Base-by-base conservation (phyloP, 768 basidiomycete genomes). In the Pholiota molesta region DNA sequence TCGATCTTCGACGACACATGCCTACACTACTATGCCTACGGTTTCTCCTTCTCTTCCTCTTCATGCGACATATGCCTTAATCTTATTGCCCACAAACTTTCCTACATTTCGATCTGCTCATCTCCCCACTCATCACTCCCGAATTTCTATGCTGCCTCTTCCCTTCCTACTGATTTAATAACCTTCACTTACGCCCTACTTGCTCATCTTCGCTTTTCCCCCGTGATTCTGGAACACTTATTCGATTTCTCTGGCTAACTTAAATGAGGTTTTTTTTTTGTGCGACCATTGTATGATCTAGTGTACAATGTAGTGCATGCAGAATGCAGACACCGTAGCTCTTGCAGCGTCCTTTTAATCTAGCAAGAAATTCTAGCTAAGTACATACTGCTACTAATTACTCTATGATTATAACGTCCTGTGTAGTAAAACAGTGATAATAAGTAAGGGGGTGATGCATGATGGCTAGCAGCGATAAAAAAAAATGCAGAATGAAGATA, bases 221-320 rank as follows among this genome's bases (percentile, higher is more conserved):
- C 23, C 29, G 26, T 54, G 57, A 54, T 40, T 45, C 47, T 57
- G 47, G 33, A 51, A 45, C 53, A 37, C 47, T 57, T 33, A 44
- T 39, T 51, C 51, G 44, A 23, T 54, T 53, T 47, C 52, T 57
- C 51, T 28, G 49, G 42, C 52, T 68, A 65, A 64, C 61, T 68
- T 64, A 61, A 62, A 26, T 23, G 23, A 26, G 57, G 54, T 39
- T 64, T 55, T 64, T n/a, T n/a, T 69, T 64, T 69, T 63, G 64
- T 71, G 66, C 69, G 65, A 68, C 40, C 62, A 62, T 63, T 73
- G 71, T 73, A 73, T 57, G 28, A 69, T 69, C 63, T 73, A 72
- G 55, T 74, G 69, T 76, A 74, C 72, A 74, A 57, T 62, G 65
- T 64, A 68, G 61, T 66, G 65, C 19, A 57, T 57, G 19, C 44